These are phyloP conservation scores for Coemansia sp. DNA, from an alignment of 192 early-diverging fungal genomes.

Conservation along the genomic window DNA sequence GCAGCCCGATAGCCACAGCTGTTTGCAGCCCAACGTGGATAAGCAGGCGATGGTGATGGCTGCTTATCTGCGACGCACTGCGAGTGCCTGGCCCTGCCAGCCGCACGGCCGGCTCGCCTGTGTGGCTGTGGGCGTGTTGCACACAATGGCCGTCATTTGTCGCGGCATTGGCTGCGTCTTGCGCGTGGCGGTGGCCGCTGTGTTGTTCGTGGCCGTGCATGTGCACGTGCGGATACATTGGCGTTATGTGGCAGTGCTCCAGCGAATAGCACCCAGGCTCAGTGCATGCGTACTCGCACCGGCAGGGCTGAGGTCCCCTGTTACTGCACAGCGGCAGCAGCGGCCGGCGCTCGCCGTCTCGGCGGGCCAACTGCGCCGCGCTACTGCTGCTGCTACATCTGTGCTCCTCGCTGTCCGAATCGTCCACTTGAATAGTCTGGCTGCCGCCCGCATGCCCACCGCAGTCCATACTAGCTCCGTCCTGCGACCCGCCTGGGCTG, in stretches of 20 bases:
- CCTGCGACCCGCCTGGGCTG: background rate
- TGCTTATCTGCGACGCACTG: conserved; percentile 35
- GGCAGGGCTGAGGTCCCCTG: background rate
- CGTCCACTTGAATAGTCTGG: conserved; percentile 8
- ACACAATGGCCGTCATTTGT: background rate
- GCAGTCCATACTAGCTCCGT: background rate
- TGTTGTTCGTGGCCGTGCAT: conserved; percentile 19
- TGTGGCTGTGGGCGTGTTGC: background rate
- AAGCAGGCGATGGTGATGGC: conserved; percentile 29
- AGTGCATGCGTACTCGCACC: conserved; percentile 44
- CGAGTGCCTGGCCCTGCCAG: conserved; percentile 14
- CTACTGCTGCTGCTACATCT: background rate
- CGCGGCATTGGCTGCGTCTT: background rate
- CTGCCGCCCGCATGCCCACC: conserved; percentile 7
- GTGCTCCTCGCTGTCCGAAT: background rate
- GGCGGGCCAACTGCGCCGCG: background rate
- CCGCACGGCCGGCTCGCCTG: conserved; percentile 9
- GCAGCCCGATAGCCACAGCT: conserved; percentile 49
- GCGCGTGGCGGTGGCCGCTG: background rate
- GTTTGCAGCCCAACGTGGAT: conserved; percentile 48
- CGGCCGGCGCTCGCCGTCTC: conserved; percentile 18
- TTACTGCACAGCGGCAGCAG: background rate
- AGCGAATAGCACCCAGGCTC: conserved; percentile 30
- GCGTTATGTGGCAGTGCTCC: conserved; percentile 50
- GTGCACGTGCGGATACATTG: conserved; percentile 42